Percentiles rank a stretch among this genome's conserved stretches.
These are phyloP conservation scores for Mycena vulgaris DNA, from an alignment of 768 basidiomycete genomes.

Conservation along the genomic window DNA sequence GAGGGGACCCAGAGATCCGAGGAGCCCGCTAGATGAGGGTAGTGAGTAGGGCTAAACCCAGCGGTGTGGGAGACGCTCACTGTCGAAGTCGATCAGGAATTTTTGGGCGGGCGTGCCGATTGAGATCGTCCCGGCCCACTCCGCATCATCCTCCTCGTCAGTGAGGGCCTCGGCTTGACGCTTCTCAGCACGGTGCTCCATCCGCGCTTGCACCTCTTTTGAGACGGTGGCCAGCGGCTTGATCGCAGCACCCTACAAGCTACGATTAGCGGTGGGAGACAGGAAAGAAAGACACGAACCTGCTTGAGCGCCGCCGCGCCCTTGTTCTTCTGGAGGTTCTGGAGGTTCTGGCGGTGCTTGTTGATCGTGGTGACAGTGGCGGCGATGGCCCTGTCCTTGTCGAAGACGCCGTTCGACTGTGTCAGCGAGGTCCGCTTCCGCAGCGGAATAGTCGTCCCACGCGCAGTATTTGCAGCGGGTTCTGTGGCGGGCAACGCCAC, in stretches of 20 bases:
- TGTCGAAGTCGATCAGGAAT: slow-evolving; percentile 60
- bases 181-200: slow-evolving; percentile 12
- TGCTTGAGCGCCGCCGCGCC: slow-evolving; percentile 36
- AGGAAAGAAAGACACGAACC: background rate
- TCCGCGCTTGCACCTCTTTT: slow-evolving; percentile 7
- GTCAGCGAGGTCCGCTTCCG: slow-evolving; percentile 29
- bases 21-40: slow-evolving; percentile 22
- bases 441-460: slow-evolving; percentile 29
- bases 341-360: slow-evolving; percentile 57
- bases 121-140: slow-evolving; percentile 58
- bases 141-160: slow-evolving; percentile 49
- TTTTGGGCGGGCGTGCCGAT: slow-evolving; percentile 55
- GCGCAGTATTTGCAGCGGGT: background rate
- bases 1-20: slow-evolving; percentile 30
- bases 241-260: slow-evolving; percentile 46
- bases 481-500: background rate
- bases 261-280: background rate
- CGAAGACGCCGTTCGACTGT: slow-evolving; percentile 36
- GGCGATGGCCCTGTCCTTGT: slow-evolving; percentile 38
- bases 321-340: slow-evolving; percentile 50
- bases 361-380: slow-evolving; percentile 39
- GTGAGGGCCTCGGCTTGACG: slow-evolving; percentile 54
- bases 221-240: slow-evolving; percentile 43
- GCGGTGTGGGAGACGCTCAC: slow-evolving; percentile 30
- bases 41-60: background rate